Evolutionary conservation across 352 stramenopile genomes (phyloP), one percentile per base, ranked within the genome.

Genomic region (Globisporangium radiosum): DNA sequence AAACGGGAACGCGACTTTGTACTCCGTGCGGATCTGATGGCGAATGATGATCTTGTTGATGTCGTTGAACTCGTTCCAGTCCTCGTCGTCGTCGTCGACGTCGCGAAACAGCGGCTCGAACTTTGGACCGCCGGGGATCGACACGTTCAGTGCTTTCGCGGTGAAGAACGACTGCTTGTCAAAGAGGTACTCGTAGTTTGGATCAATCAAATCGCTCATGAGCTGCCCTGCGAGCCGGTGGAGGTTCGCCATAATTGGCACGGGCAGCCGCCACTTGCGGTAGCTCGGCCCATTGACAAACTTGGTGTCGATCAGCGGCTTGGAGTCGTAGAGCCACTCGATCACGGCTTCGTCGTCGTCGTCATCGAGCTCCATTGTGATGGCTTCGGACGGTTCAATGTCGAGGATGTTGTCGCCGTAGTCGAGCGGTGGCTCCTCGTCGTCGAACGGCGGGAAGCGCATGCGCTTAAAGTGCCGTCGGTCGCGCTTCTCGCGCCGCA

Each of bases 31-130:
- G 68, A 99, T 99, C 64, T 97, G 96, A 71, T 98, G 88, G 6
- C 97, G 94, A 66, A 99, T 98, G 71, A 99, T 99, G 70, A 99
- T 99, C 78, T 99, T 99, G 76, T 99, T 98, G 71, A 99, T 98
- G 74, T 99, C 97, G 65, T 99, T 99, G 77, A 99, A 99, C 72
- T 99, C 97, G 81, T 99, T 99, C 97, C 97, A 99, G 78, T 99
- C 97, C 64, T 99, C 97, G 60, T 99, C 97, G 56, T 99, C 95
- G 52, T 98, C 92, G 58, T 98, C 95, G 10, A 98, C 65, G 73
- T 99, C 97, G n/a, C 95, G 89, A 69, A 97, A 99, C 15, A 99
- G 78, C 13, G 97, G 97, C 73, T 99, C 97, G 68, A 99, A 99
- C 80, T 99, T 99, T 13, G 97, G 97, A 8, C 97, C 97, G 39